These are phyloP conservation scores for Carex sylvatica DNA, from an alignment of 202 grass and related monocot species.

Conservation along the genomic window DNA sequence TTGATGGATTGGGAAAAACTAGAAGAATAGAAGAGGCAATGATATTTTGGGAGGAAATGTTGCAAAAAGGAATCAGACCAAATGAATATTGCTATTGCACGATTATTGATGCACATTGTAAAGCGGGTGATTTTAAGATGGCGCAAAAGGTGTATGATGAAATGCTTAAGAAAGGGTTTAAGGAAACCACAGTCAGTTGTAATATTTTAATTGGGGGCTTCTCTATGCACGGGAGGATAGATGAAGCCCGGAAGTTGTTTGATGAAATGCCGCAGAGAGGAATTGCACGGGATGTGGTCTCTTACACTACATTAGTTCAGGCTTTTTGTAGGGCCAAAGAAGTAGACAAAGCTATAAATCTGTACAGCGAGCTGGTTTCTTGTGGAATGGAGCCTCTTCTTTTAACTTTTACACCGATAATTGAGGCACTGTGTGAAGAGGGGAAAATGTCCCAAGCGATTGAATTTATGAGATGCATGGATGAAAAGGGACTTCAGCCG, in stretches of 20 bases:
- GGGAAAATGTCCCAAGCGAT: constrained; percentile 47
- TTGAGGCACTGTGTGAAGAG: constrained; percentile 48
- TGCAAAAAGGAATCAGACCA: constrained; percentile 44
- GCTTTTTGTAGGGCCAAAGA: constrained; percentile 60
- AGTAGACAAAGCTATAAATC: constrained; percentile 33
- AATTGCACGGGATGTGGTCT: constrained; percentile 50
- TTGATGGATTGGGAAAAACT: constrained; percentile 54
- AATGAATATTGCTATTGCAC: constrained; percentile 59
- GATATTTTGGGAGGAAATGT: constrained; percentile 62
- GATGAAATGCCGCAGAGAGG: constrained; percentile 59
- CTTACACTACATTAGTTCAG: constrained; percentile 67
- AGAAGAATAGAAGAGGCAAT: constrained; percentile 29
- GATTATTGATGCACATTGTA: constrained; percentile 37
- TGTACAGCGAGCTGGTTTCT: constrained; percentile 38
- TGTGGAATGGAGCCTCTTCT: constrained; percentile 53
- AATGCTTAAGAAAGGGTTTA: constrained; percentile 62
- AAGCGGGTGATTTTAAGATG: constrained; percentile 50
- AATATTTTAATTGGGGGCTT: constrained; percentile 56
- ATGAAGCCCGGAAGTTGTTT: constrained; percentile 46
- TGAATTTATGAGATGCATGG: constrained; percentile 64
- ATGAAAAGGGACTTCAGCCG: constrained; percentile 54
- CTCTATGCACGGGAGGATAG: constrained; percentile 42
- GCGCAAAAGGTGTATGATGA: constrained; percentile 54
- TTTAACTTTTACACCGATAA: constrained; percentile 56
- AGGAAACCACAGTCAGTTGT: constrained; percentile 51